Conservation (phyloP, 2,329 filamentous ascomycete genomes). For the Aureobasidium mangrovei region DNA sequence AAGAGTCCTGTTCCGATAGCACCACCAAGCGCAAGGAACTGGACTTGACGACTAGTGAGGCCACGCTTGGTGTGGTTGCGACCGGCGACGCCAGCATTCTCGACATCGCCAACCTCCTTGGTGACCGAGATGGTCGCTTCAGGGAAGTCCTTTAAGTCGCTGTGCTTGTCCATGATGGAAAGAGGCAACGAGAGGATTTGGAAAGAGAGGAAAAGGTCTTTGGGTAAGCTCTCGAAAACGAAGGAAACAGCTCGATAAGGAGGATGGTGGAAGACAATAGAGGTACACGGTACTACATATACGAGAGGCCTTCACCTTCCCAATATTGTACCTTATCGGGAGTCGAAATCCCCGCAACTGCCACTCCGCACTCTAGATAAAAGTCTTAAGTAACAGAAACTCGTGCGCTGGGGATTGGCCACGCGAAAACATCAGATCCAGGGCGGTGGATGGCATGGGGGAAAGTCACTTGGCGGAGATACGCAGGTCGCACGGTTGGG, state of each 20-base stretch:
- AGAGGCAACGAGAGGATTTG: neutral
- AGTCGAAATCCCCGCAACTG: neutral
- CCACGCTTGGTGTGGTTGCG: constrained; percentile 34
- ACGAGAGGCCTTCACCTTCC: constrained; percentile 5
- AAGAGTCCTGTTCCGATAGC: constrained; percentile 25
- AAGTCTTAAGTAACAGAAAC: constrained; percentile 1
- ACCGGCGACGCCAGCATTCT: neutral
- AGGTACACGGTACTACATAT: neutral
- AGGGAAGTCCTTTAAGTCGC: constrained; percentile 12
- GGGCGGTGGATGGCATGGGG: constrained; percentile 1
- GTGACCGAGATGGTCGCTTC: neutral
- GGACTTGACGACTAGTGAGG: constrained; percentile 52
- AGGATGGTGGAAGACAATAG: neutral
- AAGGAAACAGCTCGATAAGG: neutral
- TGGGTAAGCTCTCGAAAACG: neutral
- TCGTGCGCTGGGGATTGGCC: neutral
- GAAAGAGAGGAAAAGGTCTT: neutral
- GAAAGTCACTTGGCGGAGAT: neutral
- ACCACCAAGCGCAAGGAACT: constrained; percentile 46
- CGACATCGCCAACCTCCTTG: constrained; percentile 10
- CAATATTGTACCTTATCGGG: neutral
- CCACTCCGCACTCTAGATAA: neutral
- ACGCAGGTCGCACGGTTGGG: neutral
- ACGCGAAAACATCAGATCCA: neutral
- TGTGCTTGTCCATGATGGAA: neutral